phyloP scores from a whole-genome alignment of 805 yeast genomes.

The Zygosaccharomyces rouxii region DNA sequence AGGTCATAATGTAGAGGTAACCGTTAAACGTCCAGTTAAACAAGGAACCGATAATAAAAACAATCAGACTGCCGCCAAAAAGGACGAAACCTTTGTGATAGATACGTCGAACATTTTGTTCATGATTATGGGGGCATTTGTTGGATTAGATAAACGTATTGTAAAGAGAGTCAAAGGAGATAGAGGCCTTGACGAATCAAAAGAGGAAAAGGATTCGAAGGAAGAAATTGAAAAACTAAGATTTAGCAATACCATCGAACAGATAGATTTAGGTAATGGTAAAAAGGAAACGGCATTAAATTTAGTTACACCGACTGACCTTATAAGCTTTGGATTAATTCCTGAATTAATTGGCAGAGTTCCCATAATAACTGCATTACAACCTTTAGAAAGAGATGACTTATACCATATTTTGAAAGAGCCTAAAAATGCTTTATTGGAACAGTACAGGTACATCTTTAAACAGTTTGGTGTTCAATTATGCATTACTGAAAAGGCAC shows the following conservation, averaged over 20 bases:
- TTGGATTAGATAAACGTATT: slow-evolving; percentile 50
- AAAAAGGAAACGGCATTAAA: slow-evolving; percentile 41
- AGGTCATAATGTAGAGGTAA: slow-evolving; percentile 49
- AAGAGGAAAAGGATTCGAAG: slow-evolving; percentile 7
- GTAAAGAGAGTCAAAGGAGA: slow-evolving; percentile 37
- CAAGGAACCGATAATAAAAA: slow-evolving; percentile 22
- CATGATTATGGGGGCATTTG: slow-evolving; percentile 59
- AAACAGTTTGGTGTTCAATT: slow-evolving; percentile 49
- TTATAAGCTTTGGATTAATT: slow-evolving; percentile 50
- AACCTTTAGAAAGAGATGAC: slow-evolving; percentile 43
- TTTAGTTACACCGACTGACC: slow-evolving; percentile 46
- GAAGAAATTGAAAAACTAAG: slow-evolving; percentile 15
- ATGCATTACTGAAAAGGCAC: slow-evolving; percentile 46
- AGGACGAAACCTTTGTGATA: slow-evolving; percentile 43
- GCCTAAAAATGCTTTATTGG: slow-evolving; percentile 51
- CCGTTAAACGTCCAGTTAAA: slow-evolving; percentile 42
- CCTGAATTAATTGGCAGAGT: slow-evolving; percentile 60
- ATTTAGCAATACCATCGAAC: slow-evolving; percentile 32
- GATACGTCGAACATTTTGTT: slow-evolving; percentile 55
- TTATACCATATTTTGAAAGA: slow-evolving; percentile 47
- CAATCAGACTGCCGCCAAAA: slow-evolving; percentile 34
- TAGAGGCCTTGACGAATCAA: slow-evolving; percentile 17
- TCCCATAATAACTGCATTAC: slow-evolving; percentile 49
- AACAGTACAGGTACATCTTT: slow-evolving; percentile 52
- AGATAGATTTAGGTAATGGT: slow-evolving; percentile 38